Conservation (phyloP, 1,139 yeast species). For the Meyerozyma athensensis region DNA sequence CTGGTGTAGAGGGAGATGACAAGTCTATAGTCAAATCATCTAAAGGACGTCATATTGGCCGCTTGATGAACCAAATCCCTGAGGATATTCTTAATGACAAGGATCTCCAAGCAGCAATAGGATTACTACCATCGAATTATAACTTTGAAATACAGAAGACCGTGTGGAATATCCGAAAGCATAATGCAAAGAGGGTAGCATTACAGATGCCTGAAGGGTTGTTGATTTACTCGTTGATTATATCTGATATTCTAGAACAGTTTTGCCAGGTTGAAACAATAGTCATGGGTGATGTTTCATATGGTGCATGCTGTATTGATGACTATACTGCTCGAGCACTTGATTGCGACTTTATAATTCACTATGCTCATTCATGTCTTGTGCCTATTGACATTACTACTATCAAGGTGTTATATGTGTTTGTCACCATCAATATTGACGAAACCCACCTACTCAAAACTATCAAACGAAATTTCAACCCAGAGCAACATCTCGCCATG, state of each 20-base stretch:
- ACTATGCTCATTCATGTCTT: conserved; percentile 95
- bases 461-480: conserved; percentile 60
- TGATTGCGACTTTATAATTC: conserved; percentile 92
- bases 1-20: neutral
- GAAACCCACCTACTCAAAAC: conserved; percentile 78
- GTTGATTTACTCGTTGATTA: conserved; percentile 76
- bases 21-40: neutral
- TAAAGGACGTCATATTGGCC: conserved; percentile 35
- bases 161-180: conserved; percentile 82
- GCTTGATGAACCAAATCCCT: conserved; percentile 88
- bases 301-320: conserved; percentile 98
- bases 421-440: conserved; percentile 89
- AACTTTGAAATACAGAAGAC: conserved; percentile 96
- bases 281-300: conserved; percentile 98
- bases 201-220: conserved; percentile 98
- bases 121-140: conserved; percentile 80
- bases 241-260: conserved; percentile 87
- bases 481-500: conserved; percentile 62
- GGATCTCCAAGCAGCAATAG: conserved; percentile 77
- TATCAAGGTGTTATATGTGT: conserved; percentile 88
- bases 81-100: conserved; percentile 73
- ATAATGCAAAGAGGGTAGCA: conserved; percentile 72
- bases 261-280: conserved; percentile 83
- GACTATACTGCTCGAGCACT: conserved; percentile 91
- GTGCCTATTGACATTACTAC: conserved; percentile 92